A percentile compares a stretch with the other conserved stretches of the same genome.
Conservation (phyloP, 2,329 filamentous ascomycete genomes). For the Xylaria multiplex region DNA sequence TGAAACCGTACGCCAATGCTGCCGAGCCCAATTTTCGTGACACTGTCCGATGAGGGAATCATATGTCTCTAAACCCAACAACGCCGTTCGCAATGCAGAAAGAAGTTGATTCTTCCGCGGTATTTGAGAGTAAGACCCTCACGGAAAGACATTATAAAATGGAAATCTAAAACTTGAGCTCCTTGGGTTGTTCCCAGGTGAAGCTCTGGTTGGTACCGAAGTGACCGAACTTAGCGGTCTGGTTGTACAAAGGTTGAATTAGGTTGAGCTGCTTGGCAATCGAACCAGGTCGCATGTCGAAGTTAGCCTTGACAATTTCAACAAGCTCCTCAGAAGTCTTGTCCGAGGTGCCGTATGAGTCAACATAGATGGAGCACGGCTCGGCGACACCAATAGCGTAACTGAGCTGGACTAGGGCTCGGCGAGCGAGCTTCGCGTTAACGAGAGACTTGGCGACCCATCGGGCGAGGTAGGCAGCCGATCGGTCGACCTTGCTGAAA, state of each 20-base stretch:
- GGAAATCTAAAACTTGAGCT: conserved; percentile 80
- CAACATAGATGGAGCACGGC: conserved; percentile 97
- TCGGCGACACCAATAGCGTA: conserved; percentile 99
- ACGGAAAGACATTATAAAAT: conserved; percentile 48
- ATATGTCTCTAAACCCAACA: conserved; percentile 50
- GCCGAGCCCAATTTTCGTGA: conserved; percentile 49
- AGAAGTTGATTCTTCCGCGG: conserved; percentile 54
- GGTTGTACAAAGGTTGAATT: conserved; percentile 94
- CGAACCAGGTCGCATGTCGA: conserved; percentile 96
- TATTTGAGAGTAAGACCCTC: conserved; percentile 44
- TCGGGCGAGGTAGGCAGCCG: conserved; percentile 94
- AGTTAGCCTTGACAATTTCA: conserved; percentile 93
- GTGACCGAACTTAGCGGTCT: conserved; percentile 99
- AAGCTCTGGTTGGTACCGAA: conserved; percentile 97
- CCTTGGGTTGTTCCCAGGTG: conserved; percentile 98
- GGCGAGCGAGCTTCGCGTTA: conserved; percentile 85
- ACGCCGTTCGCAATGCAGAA: conserved; percentile 53
- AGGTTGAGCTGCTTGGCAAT: conserved; percentile 98
- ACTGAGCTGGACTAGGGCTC: conserved; percentile 95
- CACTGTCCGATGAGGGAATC: conserved; percentile 53
- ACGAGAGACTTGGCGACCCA: conserved; percentile 99
- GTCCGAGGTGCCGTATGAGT: conserved; percentile 93
- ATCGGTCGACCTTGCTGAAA: conserved; percentile 99
- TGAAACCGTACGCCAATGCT: conserved; percentile 55
- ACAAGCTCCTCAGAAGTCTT: conserved; percentile 94